phyloP scores from a whole-genome alignment of 257 asterid species.

The Craterostigma plantagineum region DNA sequence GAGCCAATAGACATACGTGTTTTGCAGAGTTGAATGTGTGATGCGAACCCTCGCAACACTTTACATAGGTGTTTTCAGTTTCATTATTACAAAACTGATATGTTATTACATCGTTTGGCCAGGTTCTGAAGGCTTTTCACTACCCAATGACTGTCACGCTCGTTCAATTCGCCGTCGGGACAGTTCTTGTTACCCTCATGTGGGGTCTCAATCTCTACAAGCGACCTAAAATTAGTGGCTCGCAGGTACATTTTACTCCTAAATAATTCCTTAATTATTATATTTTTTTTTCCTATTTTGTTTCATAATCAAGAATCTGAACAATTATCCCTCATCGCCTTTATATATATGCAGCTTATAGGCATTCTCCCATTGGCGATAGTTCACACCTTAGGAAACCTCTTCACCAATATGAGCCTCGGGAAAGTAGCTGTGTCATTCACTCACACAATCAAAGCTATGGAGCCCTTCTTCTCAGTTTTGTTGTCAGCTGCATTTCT shows the following conservation, averaged over 20 bases:
- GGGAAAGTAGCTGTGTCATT: conserved; percentile 89
- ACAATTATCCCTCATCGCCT: not conserved
- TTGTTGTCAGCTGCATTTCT: conserved; percentile 73
- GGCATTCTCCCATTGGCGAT: conserved; percentile 71
- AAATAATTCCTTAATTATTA: not conserved
- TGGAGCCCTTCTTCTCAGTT: conserved; percentile 93
- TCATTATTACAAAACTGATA: not conserved
- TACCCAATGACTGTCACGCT: conserved; percentile 60
- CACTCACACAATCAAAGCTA: conserved; percentile 86
- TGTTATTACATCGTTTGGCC: conserved; percentile 6
- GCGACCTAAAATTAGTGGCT: conserved; percentile 66
- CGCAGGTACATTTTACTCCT: conserved; percentile 34
- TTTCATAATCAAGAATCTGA: not conserved
- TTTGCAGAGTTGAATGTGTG: not conserved
- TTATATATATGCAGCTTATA: conserved; percentile 41
- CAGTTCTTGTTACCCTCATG: conserved; percentile 45
- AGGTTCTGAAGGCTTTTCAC: conserved; percentile 68
- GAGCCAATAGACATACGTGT: too few species aligned
- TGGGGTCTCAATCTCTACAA: conserved; percentile 60
- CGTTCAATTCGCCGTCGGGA: conserved; percentile 63
- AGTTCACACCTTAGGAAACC: conserved; percentile 77
- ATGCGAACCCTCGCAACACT: too few species aligned
- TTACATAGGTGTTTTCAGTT: not conserved
- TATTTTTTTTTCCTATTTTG: not conserved
- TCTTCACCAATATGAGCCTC: conserved; percentile 88